Evolutionary conservation across 257 asterid genomes (phyloP).

Genomic region (Solanum infundibuliforme): DNA sequence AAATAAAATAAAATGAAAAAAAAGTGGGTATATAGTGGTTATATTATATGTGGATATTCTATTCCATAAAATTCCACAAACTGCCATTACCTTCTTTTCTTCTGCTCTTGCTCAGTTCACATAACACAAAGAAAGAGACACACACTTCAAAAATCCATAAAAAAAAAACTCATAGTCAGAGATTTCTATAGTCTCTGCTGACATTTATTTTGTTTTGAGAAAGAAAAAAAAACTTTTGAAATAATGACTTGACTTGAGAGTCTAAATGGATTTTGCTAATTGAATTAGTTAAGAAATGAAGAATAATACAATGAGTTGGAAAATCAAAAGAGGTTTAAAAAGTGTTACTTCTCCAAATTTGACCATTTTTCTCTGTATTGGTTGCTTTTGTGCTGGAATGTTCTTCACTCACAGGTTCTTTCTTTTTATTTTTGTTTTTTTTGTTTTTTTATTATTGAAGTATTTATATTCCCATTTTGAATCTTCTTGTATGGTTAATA

Average conservation of each 20-base stretch:
- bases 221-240: background rate
- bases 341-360: slow-evolving; percentile 39
- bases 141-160: background rate
- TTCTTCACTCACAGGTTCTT: slow-evolving; percentile 47
- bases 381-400: slow-evolving; percentile 90
- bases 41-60: background rate
- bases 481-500: background rate
- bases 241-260: slow-evolving; percentile 3
- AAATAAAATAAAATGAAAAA: background rate
- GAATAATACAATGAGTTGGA: slow-evolving; percentile 59
- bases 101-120: background rate
- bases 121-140: background rate
- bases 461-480: background rate
- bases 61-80: background rate
- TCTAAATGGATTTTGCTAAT: slow-evolving; percentile 17
- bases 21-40: background rate
- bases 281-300: background rate
- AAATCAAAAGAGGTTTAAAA: slow-evolving; percentile 46
- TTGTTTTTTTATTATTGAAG: background rate
- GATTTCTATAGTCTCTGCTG: background rate
- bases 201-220: background rate
- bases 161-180: background rate
- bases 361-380: slow-evolving; percentile 57
- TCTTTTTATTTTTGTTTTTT: background rate
- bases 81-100: background rate